Percentiles rank a stretch among this genome's conserved stretches.
These are phyloP conservation scores for Leccinum barrowsii DNA, from an alignment of 768 basidiomycete genomes.

Conservation along the genomic window DNA sequence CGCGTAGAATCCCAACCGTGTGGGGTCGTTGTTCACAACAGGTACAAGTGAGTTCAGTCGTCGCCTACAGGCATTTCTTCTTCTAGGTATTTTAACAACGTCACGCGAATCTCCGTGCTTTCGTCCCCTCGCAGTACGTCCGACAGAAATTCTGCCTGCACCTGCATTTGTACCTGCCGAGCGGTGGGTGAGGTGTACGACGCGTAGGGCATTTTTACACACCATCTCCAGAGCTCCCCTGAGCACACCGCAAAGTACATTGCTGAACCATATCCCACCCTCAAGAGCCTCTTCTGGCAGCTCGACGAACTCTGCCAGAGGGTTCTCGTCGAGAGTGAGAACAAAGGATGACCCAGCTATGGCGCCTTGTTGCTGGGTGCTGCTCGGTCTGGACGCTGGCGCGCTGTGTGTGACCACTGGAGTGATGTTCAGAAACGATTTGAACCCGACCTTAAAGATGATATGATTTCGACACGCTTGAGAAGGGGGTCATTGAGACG, in stretches of 20 bases:
- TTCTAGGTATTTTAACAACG: constrained; percentile 86
- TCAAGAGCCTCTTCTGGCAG: constrained; percentile 90
- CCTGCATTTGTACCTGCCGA: constrained; percentile 90
- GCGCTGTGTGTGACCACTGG: constrained; percentile 74
- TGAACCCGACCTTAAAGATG: constrained; percentile 85
- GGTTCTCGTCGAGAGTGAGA: constrained; percentile 92
- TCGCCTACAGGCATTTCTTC: constrained; percentile 95
- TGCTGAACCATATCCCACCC: constrained; percentile 95
- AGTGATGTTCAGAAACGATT: constrained; percentile 91
- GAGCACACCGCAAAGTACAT: constrained; percentile 91
- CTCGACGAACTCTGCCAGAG: constrained; percentile 94
- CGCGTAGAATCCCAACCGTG: neutral
- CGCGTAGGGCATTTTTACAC: constrained; percentile 19
- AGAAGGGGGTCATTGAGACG: constrained; percentile 11
- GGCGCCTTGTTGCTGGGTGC: constrained; percentile 38
- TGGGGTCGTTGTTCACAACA: constrained; percentile 2
- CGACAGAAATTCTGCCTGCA: constrained; percentile 82
- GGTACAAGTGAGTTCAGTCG: constrained; percentile 51
- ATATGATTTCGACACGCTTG: neutral
- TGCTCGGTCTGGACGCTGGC: constrained; percentile 47
- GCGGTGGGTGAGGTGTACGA: constrained; percentile 15
- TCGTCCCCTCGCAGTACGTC: constrained; percentile 94
- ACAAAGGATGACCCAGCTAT: constrained; percentile 63
- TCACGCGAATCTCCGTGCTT: constrained; percentile 88
- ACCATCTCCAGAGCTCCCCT: constrained; percentile 97